A percentile compares a stretch with the other conserved stretches of the same genome.
These are phyloP conservation scores for Claviceps maximensis DNA, from an alignment of 2,329 filamentous ascomycete species.

Conservation along the genomic window DNA sequence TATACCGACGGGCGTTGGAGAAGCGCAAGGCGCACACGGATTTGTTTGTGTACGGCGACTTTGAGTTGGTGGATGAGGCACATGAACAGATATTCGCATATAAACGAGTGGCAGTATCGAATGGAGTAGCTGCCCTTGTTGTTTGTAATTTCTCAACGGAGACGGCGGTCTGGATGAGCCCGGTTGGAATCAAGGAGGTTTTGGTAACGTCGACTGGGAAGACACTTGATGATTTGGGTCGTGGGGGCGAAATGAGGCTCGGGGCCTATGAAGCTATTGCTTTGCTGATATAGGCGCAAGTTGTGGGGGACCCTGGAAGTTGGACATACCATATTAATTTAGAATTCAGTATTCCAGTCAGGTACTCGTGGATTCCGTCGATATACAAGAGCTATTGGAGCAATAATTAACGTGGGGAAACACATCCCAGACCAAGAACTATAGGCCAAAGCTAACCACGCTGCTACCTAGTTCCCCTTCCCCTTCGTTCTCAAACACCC, in stretches of 20 bases:
- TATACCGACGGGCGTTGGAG: constrained; percentile 46
- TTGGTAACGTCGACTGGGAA: constrained; percentile 21
- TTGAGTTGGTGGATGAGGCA: constrained; percentile 23
- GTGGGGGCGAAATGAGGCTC: constrained; percentile 16
- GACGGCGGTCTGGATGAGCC: constrained; percentile 18
- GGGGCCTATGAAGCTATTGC: constrained; percentile 24
- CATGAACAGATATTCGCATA: constrained; percentile 26
- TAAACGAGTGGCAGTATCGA: constrained; percentile 18
- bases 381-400: background rate
- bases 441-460: background rate
- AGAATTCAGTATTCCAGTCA: background rate
- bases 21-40: constrained; percentile 48
- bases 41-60: constrained; percentile 53
- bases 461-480: background rate
- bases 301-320: background rate
- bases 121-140: constrained; percentile 21
- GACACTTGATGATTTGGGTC: constrained; percentile 15
- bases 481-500: background rate
- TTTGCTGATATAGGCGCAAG: constrained; percentile 13
- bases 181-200: constrained; percentile 18
- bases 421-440: background rate
- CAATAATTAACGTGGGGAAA: background rate
- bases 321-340: no score
- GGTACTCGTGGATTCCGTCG: background rate
- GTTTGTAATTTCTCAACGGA: constrained; percentile 26